Conservation (phyloP, 1,284 basidiomycete species). For the Marasmius sp. region DNA sequence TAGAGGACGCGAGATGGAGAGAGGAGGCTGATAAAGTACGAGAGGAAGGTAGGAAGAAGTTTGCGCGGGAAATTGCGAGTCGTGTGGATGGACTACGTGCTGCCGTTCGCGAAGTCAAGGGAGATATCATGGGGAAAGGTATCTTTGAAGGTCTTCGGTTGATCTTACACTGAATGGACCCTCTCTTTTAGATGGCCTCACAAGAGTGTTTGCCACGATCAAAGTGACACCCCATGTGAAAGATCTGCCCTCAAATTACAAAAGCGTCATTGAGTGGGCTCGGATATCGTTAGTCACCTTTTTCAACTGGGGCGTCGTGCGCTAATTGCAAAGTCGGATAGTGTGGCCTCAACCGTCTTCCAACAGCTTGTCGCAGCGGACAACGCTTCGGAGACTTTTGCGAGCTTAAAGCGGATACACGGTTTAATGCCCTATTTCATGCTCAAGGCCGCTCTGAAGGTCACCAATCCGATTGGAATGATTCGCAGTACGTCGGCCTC, state of each 20-base stretch:
- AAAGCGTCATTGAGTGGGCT: slow-evolving; percentile 94
- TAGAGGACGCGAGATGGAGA: slow-evolving; percentile 75
- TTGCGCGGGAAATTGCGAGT: slow-evolving; percentile 84
- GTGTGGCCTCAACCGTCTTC: slow-evolving; percentile 94
- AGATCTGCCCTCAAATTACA: slow-evolving; percentile 83
- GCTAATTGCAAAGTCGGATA: slow-evolving; percentile 21
- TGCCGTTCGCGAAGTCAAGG: slow-evolving; percentile 86
- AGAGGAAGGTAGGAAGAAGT: slow-evolving; percentile 85
- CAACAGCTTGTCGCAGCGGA: slow-evolving; percentile 94
- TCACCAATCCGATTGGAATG: slow-evolving; percentile 97
- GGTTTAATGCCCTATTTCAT: slow-evolving; percentile 98
- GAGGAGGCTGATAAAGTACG: slow-evolving; percentile 90
- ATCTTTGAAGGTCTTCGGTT: slow-evolving; percentile 7
- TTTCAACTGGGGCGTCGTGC: background rate
- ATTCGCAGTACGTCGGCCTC: slow-evolving; percentile 58
- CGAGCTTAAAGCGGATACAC: slow-evolving; percentile 89
- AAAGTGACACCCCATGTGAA: slow-evolving; percentile 79
- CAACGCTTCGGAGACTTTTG: slow-evolving; percentile 87
- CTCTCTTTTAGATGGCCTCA: slow-evolving; percentile 72
- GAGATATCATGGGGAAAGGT: slow-evolving; percentile 87
- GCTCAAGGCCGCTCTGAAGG: slow-evolving; percentile 87
- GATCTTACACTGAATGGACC: background rate
- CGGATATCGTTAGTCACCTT: slow-evolving; percentile 78
- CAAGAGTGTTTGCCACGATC: slow-evolving; percentile 85
- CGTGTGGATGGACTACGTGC: slow-evolving; percentile 87